Evolutionary conservation across 805 yeast species (phyloP), one percentile per base, ranked within the genome.

Genomic region (Pichia membranifaciens): DNA sequence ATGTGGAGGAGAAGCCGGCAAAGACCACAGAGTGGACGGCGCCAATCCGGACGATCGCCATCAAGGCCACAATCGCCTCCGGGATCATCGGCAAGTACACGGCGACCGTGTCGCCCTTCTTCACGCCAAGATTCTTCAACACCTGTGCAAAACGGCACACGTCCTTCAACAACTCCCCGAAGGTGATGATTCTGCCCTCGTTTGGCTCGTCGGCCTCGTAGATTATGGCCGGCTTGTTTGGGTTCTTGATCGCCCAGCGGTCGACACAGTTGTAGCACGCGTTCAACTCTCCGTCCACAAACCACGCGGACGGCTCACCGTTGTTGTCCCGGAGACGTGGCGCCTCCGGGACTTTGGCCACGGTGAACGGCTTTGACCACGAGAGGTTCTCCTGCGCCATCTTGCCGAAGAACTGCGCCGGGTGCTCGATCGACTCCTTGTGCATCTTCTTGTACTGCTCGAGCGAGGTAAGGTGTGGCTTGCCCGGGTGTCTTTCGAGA

Each of bases 11-110:
- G 66, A 86, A 86, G 5, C 95, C 95, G 25, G 95, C 95, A 70
- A 86, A 86, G 29, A 86, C 83, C 33, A 85, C 93, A 2, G 91
- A 83, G 65, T 86, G 95, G 51, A 85, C 71, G 13, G 95, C 95
- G 58, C 95, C 95, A 53, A 86, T 71, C 67, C 95, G 75, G 37
- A 79, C 76, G 59, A 85, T 83, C 22, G 95, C 95, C 66, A 86
- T 68, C 71, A 86, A 67, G 23, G 93, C 79, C 48, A 83, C 71
- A 44, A 86, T 68, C 35, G 93, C 90, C 62, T 84, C 87, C 40
- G 90, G 84, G 53, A 81, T 82, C 93, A 85, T 86, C 58, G 95
- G 95, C 71, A 86, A 72, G 64, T 86, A 86, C 45, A 86, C 85
- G 21, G 93, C 93, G 48, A 86, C 91, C 16, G 89, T 82, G 62